Evolutionary conservation across 768 basidiomycete genomes (phyloP).

Genomic region (Symmetrospora coprosmae): DNA sequence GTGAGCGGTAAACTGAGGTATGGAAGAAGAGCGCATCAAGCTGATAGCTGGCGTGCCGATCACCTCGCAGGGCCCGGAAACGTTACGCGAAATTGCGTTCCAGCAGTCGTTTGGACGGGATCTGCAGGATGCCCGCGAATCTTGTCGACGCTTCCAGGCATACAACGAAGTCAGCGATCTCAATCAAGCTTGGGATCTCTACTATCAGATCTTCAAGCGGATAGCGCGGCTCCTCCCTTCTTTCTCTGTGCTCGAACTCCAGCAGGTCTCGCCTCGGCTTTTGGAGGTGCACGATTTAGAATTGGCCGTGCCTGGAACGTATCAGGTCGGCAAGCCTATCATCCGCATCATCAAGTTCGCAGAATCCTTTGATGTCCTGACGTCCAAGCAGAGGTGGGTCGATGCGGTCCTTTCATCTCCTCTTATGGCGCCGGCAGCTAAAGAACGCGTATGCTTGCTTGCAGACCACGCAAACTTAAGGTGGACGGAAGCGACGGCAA

Average conservation of each 20-base stretch:
- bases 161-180: constrained; percentile 78
- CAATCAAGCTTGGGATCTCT: constrained; percentile 98
- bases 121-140: constrained; percentile 78
- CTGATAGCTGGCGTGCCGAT: background rate
- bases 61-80: constrained; percentile 65
- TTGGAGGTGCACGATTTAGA: constrained; percentile 78
- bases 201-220: constrained; percentile 95
- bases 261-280: constrained; percentile 89
- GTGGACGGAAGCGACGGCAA: constrained; percentile 80
- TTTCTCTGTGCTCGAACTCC: constrained; percentile 67
- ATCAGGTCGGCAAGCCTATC: constrained; percentile 71
- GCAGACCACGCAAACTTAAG: constrained; percentile 58
- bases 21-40: background rate
- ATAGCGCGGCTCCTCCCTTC: constrained; percentile 85
- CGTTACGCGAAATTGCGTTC: constrained; percentile 87
- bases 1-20: constrained; percentile 42
- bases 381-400: constrained; percentile 71
- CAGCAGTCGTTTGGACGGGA: constrained; percentile 85
- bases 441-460: too few species aligned
- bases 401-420: too few species aligned
- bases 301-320: constrained; percentile 95
- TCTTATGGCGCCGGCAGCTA: too few species aligned
- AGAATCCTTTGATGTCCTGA: constrained; percentile 79
- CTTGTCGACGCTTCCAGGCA: constrained; percentile 67
- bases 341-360: constrained; percentile 72